Evolutionary conservation across 352 stramenopile species (phyloP).

Genomic region (Phytophthora nicotianae): DNA sequence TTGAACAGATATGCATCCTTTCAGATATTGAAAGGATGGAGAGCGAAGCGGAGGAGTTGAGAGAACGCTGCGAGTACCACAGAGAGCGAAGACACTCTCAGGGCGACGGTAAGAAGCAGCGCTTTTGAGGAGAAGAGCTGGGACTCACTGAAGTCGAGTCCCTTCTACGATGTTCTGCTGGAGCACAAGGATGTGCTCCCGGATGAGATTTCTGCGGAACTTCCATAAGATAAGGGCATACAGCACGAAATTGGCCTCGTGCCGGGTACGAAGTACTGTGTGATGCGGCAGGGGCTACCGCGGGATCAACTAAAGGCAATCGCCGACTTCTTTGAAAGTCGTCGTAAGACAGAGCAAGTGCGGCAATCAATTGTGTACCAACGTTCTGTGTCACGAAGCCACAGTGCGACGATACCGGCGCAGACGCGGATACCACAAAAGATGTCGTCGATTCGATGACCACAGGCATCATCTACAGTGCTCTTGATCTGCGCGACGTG

Average conservation of each 20-base stretch:
- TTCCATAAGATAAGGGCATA: not conserved
- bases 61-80: not conserved
- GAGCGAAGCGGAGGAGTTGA: not conserved
- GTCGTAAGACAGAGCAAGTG: not conserved
- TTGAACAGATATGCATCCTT: not conserved
- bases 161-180: not conserved
- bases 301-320: not conserved
- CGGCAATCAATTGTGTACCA: not conserved
- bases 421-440: too few species aligned
- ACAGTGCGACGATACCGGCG: not conserved
- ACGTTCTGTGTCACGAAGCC: not conserved
- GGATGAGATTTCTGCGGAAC: not conserved
- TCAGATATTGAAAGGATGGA: not conserved
- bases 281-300: slow-evolving; percentile 2
- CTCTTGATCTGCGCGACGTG: too few species aligned
- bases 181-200: not conserved
- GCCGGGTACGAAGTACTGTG: not conserved
- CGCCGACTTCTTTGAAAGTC: not conserved
- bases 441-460: too few species aligned
- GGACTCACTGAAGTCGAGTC: not conserved
- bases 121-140: not conserved
- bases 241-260: not conserved
- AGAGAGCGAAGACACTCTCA: not conserved
- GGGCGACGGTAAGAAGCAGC: not conserved
- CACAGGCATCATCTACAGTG: too few species aligned